phyloP scores from a whole-genome alignment of 2,329 filamentous ascomycete genomes.

The Fusarium sp. region DNA sequence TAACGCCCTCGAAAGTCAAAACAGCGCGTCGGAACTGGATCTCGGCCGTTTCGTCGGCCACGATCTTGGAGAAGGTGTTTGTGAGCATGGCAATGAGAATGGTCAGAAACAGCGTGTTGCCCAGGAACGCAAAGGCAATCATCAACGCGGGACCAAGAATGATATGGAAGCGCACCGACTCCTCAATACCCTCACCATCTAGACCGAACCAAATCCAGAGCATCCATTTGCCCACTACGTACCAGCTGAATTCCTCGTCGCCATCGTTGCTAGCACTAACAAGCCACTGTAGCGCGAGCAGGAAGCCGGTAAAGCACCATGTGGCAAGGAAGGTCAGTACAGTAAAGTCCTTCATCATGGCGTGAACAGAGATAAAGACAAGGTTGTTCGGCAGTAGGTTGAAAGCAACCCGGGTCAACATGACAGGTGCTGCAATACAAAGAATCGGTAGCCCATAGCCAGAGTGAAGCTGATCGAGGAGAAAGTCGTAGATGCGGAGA shows the following conservation, averaged over 20 bases:
- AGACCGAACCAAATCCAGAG: slow-evolving; percentile 83
- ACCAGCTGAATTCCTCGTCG: slow-evolving; percentile 49
- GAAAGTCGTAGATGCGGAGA: slow-evolving; percentile 66
- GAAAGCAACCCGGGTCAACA: slow-evolving; percentile 76
- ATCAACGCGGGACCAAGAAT: slow-evolving; percentile 74
- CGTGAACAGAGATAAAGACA: slow-evolving; percentile 76
- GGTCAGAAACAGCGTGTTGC: slow-evolving; percentile 78
- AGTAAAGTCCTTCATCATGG: slow-evolving; percentile 79
- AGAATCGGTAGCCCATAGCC: slow-evolving; percentile 71
- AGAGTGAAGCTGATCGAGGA: slow-evolving; percentile 55
- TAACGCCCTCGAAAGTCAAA: slow-evolving; percentile 77
- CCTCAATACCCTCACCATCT: slow-evolving; percentile 66
- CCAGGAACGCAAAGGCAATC: slow-evolving; percentile 77
- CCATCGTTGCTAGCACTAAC: slow-evolving; percentile 43
- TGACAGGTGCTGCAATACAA: slow-evolving; percentile 72
- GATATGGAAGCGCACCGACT: slow-evolving; percentile 68
- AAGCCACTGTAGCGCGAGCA: slow-evolving; percentile 76
- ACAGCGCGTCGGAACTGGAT: slow-evolving; percentile 77
- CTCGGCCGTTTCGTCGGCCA: slow-evolving; percentile 74
- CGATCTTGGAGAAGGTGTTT: slow-evolving; percentile 76
- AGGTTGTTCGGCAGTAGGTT: slow-evolving; percentile 79
- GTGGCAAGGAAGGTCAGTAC: slow-evolving; percentile 71
- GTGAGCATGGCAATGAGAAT: slow-evolving; percentile 78
- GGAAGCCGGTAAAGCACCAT: slow-evolving; percentile 76
- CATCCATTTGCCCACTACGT: slow-evolving; percentile 78